Base-by-base conservation (phyloP, 2,329 filamentous ascomycete species). In the Verticillium alfalfae region DNA sequence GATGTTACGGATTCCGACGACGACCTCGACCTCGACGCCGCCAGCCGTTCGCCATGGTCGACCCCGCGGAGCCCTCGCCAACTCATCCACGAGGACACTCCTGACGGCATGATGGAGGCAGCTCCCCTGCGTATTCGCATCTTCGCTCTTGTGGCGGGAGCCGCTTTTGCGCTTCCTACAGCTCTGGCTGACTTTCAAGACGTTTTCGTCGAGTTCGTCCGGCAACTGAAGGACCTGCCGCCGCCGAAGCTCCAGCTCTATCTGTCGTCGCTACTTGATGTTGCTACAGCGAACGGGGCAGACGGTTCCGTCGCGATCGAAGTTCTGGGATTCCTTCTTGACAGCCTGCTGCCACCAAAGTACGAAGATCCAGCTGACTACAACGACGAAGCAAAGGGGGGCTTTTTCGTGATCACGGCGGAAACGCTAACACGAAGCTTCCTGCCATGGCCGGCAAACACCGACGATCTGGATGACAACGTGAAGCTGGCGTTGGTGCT, bases 401-500 rank as follows among this genome's bases (percentile, higher is more conserved):
- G 26, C 26, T 31, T 70, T 22, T 75, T 79, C 26, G 70, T 72
- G 3, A 69, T 86, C 54, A 81, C 80, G 5, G 69, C 74, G 26
- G 67, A 66, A 7, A 81, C 86, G 65, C 70, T 86, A 52, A 76
- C 81, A 68, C 71, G 78, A 54, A 88, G 87, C 68, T 93, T 87
- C 71, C 80, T 92, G 2, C 85, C 85, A 0, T 87, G 83, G 66
- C 79, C 88, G 0, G 89, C 91, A 1, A 87, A 84, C 62, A 85
- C 82, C 0, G 77, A 82, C 15, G 81, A 79, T 7, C 73, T 83
- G 0, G 81, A 85, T 22, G 89, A 92, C 65, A 93, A 95, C 67
- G 87, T 88, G 34, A 90, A 90, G 71, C 79, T 93, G 41, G 88
- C 88, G 2, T 74, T 93, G 10, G 72, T 90, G 36, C 76, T 92